These are phyloP conservation scores for Colletotrichum somersetense DNA, from an alignment of 2,329 filamentous ascomycete genomes.

Conservation along the genomic window DNA sequence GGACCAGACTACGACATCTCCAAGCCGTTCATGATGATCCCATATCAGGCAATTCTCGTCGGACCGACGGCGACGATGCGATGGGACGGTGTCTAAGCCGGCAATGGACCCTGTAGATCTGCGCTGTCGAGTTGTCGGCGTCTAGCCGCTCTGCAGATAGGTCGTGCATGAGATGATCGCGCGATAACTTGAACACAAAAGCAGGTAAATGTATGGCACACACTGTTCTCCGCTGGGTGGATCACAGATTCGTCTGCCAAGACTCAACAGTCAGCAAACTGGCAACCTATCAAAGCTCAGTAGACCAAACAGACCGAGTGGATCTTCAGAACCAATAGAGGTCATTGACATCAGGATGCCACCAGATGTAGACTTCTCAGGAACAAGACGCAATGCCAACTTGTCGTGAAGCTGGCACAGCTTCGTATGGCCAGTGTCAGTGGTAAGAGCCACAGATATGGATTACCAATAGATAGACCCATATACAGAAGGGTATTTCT, in stretches of 20 bases:
- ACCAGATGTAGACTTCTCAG: fast-evolving
- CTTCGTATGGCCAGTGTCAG: too few relatives aligned
- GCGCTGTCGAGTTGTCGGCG: not conserved
- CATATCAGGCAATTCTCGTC: constrained; percentile 28
- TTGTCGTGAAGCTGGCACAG: too few relatives aligned
- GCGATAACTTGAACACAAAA: too few relatives aligned
- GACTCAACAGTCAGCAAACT: not conserved
- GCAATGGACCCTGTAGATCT: not conserved
- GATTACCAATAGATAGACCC: too few relatives aligned
- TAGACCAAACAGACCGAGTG: not conserved
- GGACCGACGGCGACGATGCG: constrained; percentile 33
- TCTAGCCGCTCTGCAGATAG: not conserved
- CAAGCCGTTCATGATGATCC: not conserved
- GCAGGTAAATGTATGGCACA: not conserved
- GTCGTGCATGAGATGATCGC: not conserved
- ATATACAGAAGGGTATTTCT: too few relatives aligned
- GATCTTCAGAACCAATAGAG: not conserved
- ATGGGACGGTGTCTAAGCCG: not conserved
- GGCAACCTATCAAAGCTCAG: not conserved
- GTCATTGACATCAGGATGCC: not conserved
- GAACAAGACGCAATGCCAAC: not conserved
- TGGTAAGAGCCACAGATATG: too few relatives aligned
- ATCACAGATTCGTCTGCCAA: not conserved
- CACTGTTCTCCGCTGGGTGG: not conserved
- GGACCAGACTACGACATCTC: constrained; percentile 35